A percentile compares a stretch with the other conserved stretches of the same genome.
phyloP scores from a whole-genome alignment of 345 rosid species.

The Diplotaxis tenuifolia region DNA sequence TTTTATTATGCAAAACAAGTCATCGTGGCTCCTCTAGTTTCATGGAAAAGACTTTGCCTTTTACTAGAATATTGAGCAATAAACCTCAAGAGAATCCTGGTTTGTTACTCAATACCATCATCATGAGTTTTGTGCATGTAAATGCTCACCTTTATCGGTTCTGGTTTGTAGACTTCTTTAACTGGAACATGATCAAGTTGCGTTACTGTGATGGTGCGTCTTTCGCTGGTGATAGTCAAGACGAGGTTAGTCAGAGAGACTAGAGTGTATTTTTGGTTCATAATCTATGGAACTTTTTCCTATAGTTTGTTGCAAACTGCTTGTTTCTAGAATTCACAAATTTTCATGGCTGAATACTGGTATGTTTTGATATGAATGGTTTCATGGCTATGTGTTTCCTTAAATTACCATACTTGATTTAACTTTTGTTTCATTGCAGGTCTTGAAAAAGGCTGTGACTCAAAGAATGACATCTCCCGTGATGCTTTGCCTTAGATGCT shows the following conservation, averaged over 20 bases:
- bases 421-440: too few species aligned
- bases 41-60: conserved; percentile 67
- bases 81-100: conserved; percentile 84
- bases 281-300: background rate
- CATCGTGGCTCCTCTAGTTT: conserved; percentile 73
- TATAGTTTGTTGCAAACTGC: conserved; percentile 1
- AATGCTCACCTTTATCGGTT: background rate
- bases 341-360: too few species aligned
- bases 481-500: too few species aligned
- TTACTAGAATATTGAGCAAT: conserved; percentile 77
- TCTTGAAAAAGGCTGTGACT: too few species aligned
- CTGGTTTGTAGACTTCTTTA: conserved; percentile 69
- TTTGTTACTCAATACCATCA: conserved; percentile 17
- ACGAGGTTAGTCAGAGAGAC: conserved; percentile 48
- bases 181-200: conserved; percentile 87
- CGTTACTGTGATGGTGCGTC: conserved; percentile 99
- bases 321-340: conserved; percentile 43
- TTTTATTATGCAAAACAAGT: conserved; percentile 70
- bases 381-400: too few species aligned
- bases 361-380: too few species aligned
- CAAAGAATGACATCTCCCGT: too few species aligned
- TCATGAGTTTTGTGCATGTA: background rate
- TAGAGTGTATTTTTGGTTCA: background rate
- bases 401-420: too few species aligned
- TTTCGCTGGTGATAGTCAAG: conserved; percentile 69